A percentile compares a stretch with the other conserved stretches of the same genome.
Conservation (phyloP, 1,139 yeast genomes). For the Magnusiomyces tetraspermus region DNA sequence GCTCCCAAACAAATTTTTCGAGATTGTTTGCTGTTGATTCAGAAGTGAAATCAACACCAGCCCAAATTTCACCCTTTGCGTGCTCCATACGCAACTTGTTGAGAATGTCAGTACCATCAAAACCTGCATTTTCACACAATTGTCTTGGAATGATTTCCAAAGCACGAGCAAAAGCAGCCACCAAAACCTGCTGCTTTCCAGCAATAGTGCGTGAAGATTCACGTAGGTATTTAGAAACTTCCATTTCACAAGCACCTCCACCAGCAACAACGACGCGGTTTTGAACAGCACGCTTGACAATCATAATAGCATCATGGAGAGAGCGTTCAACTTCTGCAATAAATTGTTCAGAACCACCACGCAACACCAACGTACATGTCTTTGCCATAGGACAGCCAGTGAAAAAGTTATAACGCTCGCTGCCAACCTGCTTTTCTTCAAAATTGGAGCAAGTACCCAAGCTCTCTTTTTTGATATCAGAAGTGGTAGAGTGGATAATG, state of each 20-base stretch:
- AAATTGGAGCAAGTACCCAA: conserved; percentile 79
- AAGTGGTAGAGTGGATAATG: conserved; percentile 73
- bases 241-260: conserved; percentile 99
- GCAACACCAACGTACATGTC: conserved; percentile 83
- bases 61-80: conserved; percentile 86
- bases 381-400: conserved; percentile 86
- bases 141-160: conserved; percentile 95
- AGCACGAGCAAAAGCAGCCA: conserved; percentile 88
- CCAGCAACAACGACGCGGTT: conserved; percentile 90
- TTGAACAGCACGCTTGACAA: conserved; percentile 87
- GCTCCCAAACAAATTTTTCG: conserved; percentile 92
- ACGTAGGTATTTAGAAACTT: conserved; percentile 76
- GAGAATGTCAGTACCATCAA: conserved; percentile 87
- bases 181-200: conserved; percentile 89
- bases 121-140: conserved; percentile 94
- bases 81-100: conserved; percentile 88
- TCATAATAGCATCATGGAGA: conserved; percentile 96
- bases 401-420: conserved; percentile 87
- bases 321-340: conserved; percentile 98
- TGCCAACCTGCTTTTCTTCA: conserved; percentile 93
- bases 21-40: conserved; percentile 79
- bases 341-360: conserved; percentile 99
- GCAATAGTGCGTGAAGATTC: conserved; percentile 81
- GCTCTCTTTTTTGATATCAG: conserved; percentile 59
- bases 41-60: conserved; percentile 81